Base-by-base conservation (phyloP, 2,329 filamentous ascomycete species). In the Colletotrichum caudatum region DNA sequence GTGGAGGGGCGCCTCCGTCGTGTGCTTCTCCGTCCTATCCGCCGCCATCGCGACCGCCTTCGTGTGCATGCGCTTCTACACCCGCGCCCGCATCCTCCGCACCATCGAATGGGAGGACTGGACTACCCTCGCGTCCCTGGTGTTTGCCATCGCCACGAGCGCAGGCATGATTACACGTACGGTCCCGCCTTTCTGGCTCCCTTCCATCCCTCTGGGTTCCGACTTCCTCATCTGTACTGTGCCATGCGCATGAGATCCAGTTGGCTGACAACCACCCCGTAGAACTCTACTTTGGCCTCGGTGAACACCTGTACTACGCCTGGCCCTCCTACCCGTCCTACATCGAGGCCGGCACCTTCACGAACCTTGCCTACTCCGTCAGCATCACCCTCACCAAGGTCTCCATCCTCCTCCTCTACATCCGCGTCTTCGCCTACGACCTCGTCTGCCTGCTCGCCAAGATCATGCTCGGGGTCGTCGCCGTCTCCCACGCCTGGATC, bases 101-200 rank as follows among this genome's bases (percentile, higher is more conserved):
- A 76, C 78, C 56, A 76, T 81, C 66, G 78, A 78, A 59, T 59
- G 75, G 26, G 80, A 82, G 61, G 80, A 82, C 71, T 81, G 79
- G 76, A 75, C 77, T 29, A 78, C 81, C 57, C 50, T 82, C 20
- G 69, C 78, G 18, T 77, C 80, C 2, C 71, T 81, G 35, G 74
- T 80, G 51, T 74, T 74, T 20, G 73, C 68, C 37, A 50, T 69
- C 53, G 61, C 57, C 12, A 74, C 72, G 39, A 73, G 63, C 39
- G 73, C 48, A 8, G 71, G 71, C 39, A 73, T 70, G 66, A 73
- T 74, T 33, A 35, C 59, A 29, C 72, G 72, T 74, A 56, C 46
- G 68, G 68, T 60, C 9, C n/a, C 1, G n/a, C 23, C n/a, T 2
- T 26, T 0, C 16, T 1, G 12, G 7, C 51, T 29, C 37, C 26